Conservation (phyloP, 306 rosid genomes). For the Trifolium fragiferum region DNA sequence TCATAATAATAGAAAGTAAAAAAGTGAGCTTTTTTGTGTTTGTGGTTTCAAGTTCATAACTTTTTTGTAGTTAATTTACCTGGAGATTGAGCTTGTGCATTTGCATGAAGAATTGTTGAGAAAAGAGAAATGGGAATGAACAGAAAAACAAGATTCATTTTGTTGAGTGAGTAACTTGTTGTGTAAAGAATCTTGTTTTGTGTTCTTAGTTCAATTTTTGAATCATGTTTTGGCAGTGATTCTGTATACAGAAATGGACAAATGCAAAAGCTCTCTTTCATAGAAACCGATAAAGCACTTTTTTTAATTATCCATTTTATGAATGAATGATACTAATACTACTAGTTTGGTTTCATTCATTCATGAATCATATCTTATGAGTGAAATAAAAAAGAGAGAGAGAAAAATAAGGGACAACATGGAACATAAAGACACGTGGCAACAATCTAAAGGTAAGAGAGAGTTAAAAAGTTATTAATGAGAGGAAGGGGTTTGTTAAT, state of each 20-base stretch:
- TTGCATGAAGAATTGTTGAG: conserved; percentile 51
- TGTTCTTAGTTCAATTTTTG: conserved; percentile 42
- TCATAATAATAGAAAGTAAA: neutral
- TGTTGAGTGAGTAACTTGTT: conserved; percentile 29
- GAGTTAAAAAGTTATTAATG: conserved; percentile 41
- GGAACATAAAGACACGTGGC: conserved; percentile 58
- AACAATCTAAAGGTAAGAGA: conserved; percentile 46
- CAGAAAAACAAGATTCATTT: conserved; percentile 56
- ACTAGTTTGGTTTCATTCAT: conserved; percentile 1
- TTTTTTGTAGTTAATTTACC: neutral
- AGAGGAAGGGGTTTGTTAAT: conserved; percentile 28
- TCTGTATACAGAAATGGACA: conserved; percentile 53
- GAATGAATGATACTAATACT: neutral
- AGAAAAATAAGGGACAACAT: conserved; percentile 4
- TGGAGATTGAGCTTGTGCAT: conserved; percentile 66
- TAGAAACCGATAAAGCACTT: conserved; percentile 76
- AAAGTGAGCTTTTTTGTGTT: too few species aligned
- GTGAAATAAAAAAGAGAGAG: neutral
- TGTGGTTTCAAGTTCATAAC: neutral
- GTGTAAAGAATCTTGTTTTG: conserved; percentile 46
- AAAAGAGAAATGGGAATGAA: conserved; percentile 46
- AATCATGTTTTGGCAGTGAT: conserved; percentile 42
- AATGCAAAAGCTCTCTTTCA: conserved; percentile 49
- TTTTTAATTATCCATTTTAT: conserved; percentile 24
- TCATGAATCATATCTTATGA: neutral